phyloP scores from a whole-genome alignment of 2,329 filamentous ascomycete genomes.

The Alternaria sp. region DNA sequence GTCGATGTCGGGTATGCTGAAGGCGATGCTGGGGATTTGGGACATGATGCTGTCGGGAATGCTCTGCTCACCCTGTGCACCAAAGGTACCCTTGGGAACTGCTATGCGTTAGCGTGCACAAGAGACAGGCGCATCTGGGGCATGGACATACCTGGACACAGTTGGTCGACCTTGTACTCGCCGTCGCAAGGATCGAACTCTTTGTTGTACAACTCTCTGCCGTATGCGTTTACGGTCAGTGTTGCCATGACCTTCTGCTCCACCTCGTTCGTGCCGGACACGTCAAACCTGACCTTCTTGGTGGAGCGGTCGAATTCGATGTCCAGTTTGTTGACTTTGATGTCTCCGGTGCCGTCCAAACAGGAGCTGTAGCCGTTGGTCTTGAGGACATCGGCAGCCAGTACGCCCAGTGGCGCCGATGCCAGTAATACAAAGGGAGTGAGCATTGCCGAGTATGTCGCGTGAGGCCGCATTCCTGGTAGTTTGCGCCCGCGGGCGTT shows the following conservation, averaged over 20 bases:
- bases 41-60: constrained; percentile 76
- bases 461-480: constrained; percentile 46
- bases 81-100: constrained; percentile 79
- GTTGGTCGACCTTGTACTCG: constrained; percentile 70
- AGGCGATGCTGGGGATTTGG: constrained; percentile 87
- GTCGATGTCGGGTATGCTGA: constrained; percentile 87
- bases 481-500: constrained; percentile 45
- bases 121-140: not conserved
- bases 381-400: constrained; percentile 76
- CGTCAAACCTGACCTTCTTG: constrained; percentile 79
- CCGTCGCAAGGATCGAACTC: constrained; percentile 82
- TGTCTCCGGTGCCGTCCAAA: constrained; percentile 60
- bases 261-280: constrained; percentile 76
- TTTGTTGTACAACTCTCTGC: constrained; percentile 78
- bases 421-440: constrained; percentile 51
- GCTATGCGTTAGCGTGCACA: constrained; percentile 30
- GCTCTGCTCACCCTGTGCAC: constrained; percentile 73
- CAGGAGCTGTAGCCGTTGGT: constrained; percentile 85
- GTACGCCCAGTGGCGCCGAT: constrained; percentile 57
- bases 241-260: constrained; percentile 81
- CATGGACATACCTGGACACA: constrained; percentile 78
- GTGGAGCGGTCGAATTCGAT: constrained; percentile 80
- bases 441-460: constrained; percentile 50
- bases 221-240: constrained; percentile 83
- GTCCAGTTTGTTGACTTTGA: constrained; percentile 77